Conservation (phyloP, 345 rosid species). For the Pistacia vera region DNA sequence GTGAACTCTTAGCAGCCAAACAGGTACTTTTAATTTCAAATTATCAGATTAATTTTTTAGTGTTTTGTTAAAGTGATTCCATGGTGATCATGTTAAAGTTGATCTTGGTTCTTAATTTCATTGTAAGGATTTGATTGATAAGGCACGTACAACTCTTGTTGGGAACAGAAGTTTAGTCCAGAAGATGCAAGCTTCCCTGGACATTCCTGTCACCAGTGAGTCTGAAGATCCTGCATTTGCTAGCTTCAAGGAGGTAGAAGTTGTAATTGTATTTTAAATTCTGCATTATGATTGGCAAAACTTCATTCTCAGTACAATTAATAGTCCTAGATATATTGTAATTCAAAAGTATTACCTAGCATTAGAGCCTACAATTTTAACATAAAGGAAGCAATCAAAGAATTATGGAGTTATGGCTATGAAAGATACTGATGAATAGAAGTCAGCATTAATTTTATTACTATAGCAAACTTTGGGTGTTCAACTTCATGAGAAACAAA, state of each 20-base stretch:
- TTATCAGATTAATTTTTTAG: too few species aligned
- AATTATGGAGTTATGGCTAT: neutral
- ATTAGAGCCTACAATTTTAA: neutral
- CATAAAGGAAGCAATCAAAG: neutral
- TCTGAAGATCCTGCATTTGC: conserved; percentile 65
- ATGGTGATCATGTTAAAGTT: neutral
- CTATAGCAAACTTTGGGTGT: neutral
- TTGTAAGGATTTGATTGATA: conserved; percentile 86
- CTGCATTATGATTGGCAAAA: neutral
- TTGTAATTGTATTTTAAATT: neutral
- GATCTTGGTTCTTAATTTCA: conserved; percentile 1
- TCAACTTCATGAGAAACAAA: neutral
- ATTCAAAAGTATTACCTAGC: neutral
- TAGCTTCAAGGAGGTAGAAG: conserved; percentile 73
- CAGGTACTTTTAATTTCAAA: conserved; percentile 47
- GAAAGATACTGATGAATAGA: neutral
- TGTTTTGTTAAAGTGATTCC: too few species aligned
- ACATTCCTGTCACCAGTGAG: conserved; percentile 39
- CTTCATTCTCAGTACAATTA: neutral
- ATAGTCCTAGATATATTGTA: neutral
- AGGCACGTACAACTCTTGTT: conserved; percentile 69
- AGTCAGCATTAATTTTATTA: neutral
- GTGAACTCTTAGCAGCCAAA: conserved; percentile 79
- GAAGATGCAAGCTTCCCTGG: conserved; percentile 64
- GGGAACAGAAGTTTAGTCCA: conserved; percentile 66